phyloP scores from a whole-genome alignment of 2,329 filamentous ascomycete species.

The Neoscytalidium dimidiatum region DNA sequence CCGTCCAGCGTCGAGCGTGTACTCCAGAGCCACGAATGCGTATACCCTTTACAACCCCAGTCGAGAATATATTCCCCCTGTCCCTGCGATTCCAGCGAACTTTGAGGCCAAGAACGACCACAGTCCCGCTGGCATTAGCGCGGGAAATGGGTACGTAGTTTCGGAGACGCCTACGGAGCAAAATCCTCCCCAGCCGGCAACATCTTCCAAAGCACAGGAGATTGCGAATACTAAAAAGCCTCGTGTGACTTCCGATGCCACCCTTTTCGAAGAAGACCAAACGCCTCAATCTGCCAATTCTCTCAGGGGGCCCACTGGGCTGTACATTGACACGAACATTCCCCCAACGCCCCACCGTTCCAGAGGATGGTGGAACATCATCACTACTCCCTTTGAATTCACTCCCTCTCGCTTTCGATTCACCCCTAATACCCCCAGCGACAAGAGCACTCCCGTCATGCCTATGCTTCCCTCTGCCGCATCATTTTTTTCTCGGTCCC shows the following conservation, averaged over 20 bases:
- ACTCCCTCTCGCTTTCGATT: conserved; percentile 40
- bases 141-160: neutral
- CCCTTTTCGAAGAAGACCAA: conserved; percentile 71
- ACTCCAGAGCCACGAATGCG: conserved; percentile 56
- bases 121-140: conserved; percentile 8
- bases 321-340: conserved; percentile 38
- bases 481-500: neutral
- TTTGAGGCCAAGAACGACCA: neutral
- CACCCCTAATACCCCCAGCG: conserved; percentile 28
- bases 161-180: neutral
- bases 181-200: conserved; percentile 34
- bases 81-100: conserved; percentile 27
- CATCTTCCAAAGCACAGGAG: conserved; percentile 46
- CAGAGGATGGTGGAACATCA: conserved; percentile 76
- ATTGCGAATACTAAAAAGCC: conserved; percentile 51
- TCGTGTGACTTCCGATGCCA: conserved; percentile 58
- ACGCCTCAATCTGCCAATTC: conserved; percentile 26
- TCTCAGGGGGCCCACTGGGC: conserved; percentile 26
- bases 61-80: conserved; percentile 52
- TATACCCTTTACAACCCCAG: conserved; percentile 33
- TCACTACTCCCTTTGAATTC: conserved; percentile 67
- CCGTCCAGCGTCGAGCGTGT: conserved; percentile 60
- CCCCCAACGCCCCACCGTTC: conserved; percentile 60
- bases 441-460: conserved; percentile 34
- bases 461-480: conserved; percentile 31